Base-by-base conservation (phyloP, 2,329 filamentous ascomycete species). In the Monilinia aucupariae region DNA sequence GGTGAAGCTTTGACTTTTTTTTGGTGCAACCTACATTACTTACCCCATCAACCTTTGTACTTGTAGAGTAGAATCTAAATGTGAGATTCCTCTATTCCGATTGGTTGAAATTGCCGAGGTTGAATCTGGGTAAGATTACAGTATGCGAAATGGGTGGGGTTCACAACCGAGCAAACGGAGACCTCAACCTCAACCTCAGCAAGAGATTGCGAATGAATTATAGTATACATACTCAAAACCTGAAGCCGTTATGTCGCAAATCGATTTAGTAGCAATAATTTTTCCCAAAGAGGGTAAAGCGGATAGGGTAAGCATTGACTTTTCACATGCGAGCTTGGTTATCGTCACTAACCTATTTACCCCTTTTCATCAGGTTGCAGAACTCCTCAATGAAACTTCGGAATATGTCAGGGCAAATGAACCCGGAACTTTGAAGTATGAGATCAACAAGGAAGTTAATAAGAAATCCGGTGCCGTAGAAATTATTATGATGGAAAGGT, bases 401-500 rank as follows among this genome's bases (percentile, higher is more conserved):
- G 41, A 64, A 32, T 64, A 69, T 34, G 64, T 70, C 1, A 60
- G 72, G 37, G 58, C 64, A 12, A 70, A 69, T 43, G 72, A 74
- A 34, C 71, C 71, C 2, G 67, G 66, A 8, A 71, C 69, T 10
- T 60, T 70, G 53, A 70, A 62, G 62, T 74, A 73, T 55, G 62
- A 71, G 27, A 65, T 72, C 34, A 61, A 64, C 1, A 62, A 67
- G 20, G 66, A 68, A 34, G 64, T 68, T 10, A 70, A 71, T 30
- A 68, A 68, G 37, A 66, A 70, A 47, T 64, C 64, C n/a, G 71
- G 71, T 5, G 59, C 64, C 32, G 69, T 71, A 22, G 67, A 72
- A 50, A 55, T 74, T 1, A 65, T 74, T 45, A 64, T 73, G 69
- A 6, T 73, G 39, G 72, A 74, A 63, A 72, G 54, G 72, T 72